Conservation (phyloP, 768 basidiomycete genomes). For the Calocybe gangraenosa region DNA sequence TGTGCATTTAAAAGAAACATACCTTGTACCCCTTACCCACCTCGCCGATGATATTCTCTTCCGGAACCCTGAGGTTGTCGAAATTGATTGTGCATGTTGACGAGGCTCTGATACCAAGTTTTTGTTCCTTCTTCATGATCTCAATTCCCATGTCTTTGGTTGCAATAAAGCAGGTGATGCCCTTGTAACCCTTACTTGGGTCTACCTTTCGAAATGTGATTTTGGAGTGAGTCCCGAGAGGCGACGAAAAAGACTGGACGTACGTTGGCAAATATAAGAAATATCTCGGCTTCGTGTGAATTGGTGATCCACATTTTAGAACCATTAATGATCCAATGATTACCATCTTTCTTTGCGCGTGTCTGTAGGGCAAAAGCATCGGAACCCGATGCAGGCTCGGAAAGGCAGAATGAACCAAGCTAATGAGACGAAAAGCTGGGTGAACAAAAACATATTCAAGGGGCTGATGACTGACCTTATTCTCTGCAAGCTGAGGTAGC, state of each 20-base stretch:
- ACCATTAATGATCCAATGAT: slow-evolving; percentile 87
- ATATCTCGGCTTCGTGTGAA: slow-evolving; percentile 85
- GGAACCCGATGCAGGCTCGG: slow-evolving; percentile 89
- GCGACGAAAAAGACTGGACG: slow-evolving; percentile 17
- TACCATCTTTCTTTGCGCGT: slow-evolving; percentile 82
- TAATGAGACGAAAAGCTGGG: slow-evolving; percentile 24
- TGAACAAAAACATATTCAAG: neutral
- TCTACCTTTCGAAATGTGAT: slow-evolving; percentile 50
- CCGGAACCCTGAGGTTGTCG: slow-evolving; percentile 82
- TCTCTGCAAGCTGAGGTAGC: slow-evolving; percentile 76
- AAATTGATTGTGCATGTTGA: slow-evolving; percentile 94
- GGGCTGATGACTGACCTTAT: slow-evolving; percentile 47
- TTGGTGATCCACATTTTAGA: slow-evolving; percentile 99
- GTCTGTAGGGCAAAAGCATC: slow-evolving; percentile 98
- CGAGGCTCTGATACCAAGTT: slow-evolving; percentile 93
- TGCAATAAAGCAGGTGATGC: slow-evolving; percentile 96
- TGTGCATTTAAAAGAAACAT: neutral
- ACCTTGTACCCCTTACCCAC: slow-evolving; percentile 92
- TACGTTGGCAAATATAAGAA: slow-evolving; percentile 94
- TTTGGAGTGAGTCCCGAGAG: too few species aligned
- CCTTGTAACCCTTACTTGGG: slow-evolving; percentile 94
- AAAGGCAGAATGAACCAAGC: slow-evolving; percentile 96
- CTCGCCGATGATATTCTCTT: slow-evolving; percentile 89
- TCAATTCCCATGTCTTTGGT: slow-evolving; percentile 96
- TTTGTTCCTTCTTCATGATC: slow-evolving; percentile 98